Conservation (phyloP, 768 basidiomycete species). For the Mycena galericulata region DNA sequence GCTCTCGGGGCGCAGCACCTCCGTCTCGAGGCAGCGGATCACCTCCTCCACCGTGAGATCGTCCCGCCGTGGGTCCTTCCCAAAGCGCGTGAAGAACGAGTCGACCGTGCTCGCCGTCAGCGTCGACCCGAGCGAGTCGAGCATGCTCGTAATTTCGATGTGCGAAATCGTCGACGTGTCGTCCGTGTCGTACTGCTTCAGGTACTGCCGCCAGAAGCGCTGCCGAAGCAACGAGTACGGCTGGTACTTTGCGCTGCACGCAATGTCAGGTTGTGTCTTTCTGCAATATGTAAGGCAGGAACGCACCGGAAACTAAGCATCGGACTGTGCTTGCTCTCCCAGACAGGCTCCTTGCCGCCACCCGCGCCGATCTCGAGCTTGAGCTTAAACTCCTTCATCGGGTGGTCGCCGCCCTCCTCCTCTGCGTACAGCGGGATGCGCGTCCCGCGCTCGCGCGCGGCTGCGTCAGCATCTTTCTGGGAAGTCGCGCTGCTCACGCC, state of each 20-base stretch:
- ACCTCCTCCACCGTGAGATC: slow-evolving; percentile 84
- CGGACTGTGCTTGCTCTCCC: slow-evolving; percentile 83
- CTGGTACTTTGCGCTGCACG: slow-evolving; percentile 89
- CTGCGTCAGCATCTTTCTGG: slow-evolving; percentile 33
- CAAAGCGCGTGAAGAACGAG: slow-evolving; percentile 81
- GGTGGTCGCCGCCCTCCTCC: slow-evolving; percentile 63
- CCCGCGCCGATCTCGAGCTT: slow-evolving; percentile 52
- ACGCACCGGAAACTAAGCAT: slow-evolving; percentile 72
- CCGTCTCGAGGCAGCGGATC: slow-evolving; percentile 87
- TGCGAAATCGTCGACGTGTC: slow-evolving; percentile 81
- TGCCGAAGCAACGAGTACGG: slow-evolving; percentile 93
- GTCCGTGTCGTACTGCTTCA: slow-evolving; percentile 91
- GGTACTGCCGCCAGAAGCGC: slow-evolving; percentile 90
- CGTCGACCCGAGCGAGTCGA: slow-evolving; percentile 96
- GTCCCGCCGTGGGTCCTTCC: slow-evolving; percentile 72
- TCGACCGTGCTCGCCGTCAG: slow-evolving; percentile 83
- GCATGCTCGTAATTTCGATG: slow-evolving; percentile 92
- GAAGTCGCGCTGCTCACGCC: not conserved
- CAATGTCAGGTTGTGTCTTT: no score
- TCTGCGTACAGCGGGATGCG: slow-evolving; percentile 60
- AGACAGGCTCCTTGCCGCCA: slow-evolving; percentile 69
- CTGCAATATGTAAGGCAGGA: slow-evolving; percentile 5
- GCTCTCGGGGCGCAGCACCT: slow-evolving; percentile 76
- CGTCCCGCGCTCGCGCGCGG: slow-evolving; percentile 58
- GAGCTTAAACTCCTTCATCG: slow-evolving; percentile 82